A percentile compares a stretch with the other conserved stretches of the same genome.
Conservation (phyloP, 768 basidiomycete species). For the Termitomyces eurrhizus region DNA sequence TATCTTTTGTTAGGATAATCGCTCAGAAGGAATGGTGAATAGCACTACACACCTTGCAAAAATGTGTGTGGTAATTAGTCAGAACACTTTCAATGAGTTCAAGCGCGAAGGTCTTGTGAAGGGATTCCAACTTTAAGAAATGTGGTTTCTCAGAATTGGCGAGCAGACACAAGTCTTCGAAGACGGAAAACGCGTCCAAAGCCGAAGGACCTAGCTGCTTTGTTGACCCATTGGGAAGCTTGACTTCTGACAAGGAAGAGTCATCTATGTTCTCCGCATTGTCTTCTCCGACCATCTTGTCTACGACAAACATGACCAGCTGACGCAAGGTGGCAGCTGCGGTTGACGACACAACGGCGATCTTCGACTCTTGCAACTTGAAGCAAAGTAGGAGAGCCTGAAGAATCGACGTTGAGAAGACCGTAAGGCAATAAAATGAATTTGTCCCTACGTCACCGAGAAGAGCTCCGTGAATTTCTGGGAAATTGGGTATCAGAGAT, state of each 20-base stretch:
- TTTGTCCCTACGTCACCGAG: slow-evolving; percentile 66
- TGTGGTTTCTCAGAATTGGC: slow-evolving; percentile 77
- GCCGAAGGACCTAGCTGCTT: slow-evolving; percentile 70
- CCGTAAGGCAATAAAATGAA: neutral
- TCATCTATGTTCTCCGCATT: slow-evolving; percentile 31
- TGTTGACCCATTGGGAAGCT: slow-evolving; percentile 65
- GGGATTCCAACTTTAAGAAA: slow-evolving; percentile 75
- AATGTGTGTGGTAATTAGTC: slow-evolving; percentile 86
- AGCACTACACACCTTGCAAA: slow-evolving; percentile 60
- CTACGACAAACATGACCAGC: slow-evolving; percentile 96
- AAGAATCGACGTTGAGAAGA: neutral
- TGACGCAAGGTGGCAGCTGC: slow-evolving; percentile 95
- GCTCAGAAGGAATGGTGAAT: neutral
- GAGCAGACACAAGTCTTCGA: slow-evolving; percentile 90
- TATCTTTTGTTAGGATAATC: slow-evolving; percentile 3
- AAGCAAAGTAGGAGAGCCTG: slow-evolving; percentile 93
- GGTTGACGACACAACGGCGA: slow-evolving; percentile 94
- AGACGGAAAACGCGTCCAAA: slow-evolving; percentile 80
- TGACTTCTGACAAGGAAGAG: slow-evolving; percentile 36
- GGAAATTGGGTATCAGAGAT: slow-evolving; percentile 86
- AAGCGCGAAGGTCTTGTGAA: slow-evolving; percentile 94
- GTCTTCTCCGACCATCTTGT: slow-evolving; percentile 87
- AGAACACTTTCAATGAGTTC: slow-evolving; percentile 96
- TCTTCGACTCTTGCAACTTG: slow-evolving; percentile 91
- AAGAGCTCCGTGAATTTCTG: slow-evolving; percentile 71